phyloP scores from a whole-genome alignment of 805 yeast genomes.

The Nakazawaea sp. region DNA sequence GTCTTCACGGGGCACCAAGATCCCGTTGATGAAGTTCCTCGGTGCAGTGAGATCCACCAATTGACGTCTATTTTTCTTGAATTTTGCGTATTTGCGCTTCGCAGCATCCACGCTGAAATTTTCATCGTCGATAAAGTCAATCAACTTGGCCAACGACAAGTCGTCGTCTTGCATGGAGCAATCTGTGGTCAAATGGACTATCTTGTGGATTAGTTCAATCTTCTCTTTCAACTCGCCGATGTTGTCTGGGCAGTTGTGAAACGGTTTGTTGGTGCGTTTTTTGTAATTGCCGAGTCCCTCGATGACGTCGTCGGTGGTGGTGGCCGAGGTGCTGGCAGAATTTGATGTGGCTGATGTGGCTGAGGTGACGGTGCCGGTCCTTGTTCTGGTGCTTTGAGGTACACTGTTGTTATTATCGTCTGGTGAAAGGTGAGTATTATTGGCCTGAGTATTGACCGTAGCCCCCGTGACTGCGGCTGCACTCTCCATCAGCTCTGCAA shows the following conservation, averaged over 20 bases:
- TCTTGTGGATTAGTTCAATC: constrained; percentile 5
- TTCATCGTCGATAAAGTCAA: constrained; percentile 7
- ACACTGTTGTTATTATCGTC: too few species aligned
- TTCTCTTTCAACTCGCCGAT: constrained; percentile 8
- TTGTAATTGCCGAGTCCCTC: background rate
- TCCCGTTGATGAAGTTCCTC: constrained; percentile 55
- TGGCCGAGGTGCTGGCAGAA: background rate
- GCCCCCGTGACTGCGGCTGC: background rate
- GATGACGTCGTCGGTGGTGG: background rate
- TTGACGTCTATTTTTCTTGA: constrained; percentile 9
- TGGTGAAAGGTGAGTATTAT: background rate
- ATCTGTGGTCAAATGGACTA: constrained; percentile 1
- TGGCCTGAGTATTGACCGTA: background rate
- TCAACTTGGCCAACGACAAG: background rate
- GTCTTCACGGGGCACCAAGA: constrained; percentile 84
- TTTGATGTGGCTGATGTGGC: background rate
- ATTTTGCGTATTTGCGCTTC: constrained; percentile 8
- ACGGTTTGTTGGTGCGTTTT: background rate
- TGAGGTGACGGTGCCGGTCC: too few species aligned
- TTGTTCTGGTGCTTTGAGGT: too few species aligned
- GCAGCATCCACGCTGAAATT: constrained; percentile 5
- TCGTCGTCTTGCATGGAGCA: background rate
- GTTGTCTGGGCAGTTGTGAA: constrained; percentile 2
- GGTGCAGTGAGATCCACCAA: constrained; percentile 25
- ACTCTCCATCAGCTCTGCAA: background rate